Percentiles rank a stretch among this genome's conserved stretches.
Evolutionary conservation across 1,284 basidiomycete species (phyloP).

Genomic region (Ganoderma multipileum): DNA sequence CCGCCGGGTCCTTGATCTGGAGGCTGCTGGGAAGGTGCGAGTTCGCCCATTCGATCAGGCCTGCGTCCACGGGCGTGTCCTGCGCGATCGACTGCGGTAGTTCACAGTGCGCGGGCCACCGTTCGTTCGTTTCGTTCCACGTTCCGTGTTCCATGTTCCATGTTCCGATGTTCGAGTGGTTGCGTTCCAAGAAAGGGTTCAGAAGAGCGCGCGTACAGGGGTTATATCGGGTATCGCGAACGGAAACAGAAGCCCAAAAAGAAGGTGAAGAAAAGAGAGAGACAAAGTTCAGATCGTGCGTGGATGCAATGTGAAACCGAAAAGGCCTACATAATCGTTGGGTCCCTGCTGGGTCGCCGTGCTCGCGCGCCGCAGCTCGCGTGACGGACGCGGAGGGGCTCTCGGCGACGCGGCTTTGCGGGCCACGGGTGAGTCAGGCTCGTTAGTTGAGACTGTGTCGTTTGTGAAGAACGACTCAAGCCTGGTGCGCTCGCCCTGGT

Average conservation of each 20-base stretch:
- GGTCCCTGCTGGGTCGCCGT: slow-evolving; percentile 35
- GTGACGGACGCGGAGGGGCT: slow-evolving; percentile 65
- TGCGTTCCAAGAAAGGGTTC: slow-evolving; percentile 18
- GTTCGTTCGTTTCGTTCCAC: slow-evolving; percentile 3
- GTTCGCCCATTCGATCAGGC: slow-evolving; percentile 88
- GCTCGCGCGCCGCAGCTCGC: slow-evolving; percentile 60
- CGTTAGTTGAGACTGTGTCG: slow-evolving; percentile 41
- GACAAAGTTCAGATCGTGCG: slow-evolving; percentile 27
- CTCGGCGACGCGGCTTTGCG: slow-evolving; percentile 29
- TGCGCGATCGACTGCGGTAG: slow-evolving; percentile 19
- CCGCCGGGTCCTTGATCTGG: slow-evolving; percentile 62
- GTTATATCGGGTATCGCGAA: slow-evolving; percentile 10
- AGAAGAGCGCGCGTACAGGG: slow-evolving; percentile 22
- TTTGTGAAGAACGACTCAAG: slow-evolving; percentile 64
- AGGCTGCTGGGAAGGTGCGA: slow-evolving; percentile 73
- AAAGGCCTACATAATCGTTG: slow-evolving; percentile 46
- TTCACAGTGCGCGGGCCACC: not conserved
- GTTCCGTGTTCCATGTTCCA: slow-evolving; percentile 4
- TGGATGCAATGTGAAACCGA: slow-evolving; percentile 24
- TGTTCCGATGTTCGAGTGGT: slow-evolving; percentile 5
- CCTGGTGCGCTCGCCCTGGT: slow-evolving; percentile 48
- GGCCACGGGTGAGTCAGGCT: slow-evolving; percentile 29
- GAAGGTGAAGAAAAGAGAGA: slow-evolving; percentile 20
- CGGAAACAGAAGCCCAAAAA: slow-evolving; percentile 13
- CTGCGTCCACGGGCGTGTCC: slow-evolving; percentile 49